Base-by-base conservation (phyloP, 352 stramenopile genomes). In the Lagenidium sp. region DNA sequence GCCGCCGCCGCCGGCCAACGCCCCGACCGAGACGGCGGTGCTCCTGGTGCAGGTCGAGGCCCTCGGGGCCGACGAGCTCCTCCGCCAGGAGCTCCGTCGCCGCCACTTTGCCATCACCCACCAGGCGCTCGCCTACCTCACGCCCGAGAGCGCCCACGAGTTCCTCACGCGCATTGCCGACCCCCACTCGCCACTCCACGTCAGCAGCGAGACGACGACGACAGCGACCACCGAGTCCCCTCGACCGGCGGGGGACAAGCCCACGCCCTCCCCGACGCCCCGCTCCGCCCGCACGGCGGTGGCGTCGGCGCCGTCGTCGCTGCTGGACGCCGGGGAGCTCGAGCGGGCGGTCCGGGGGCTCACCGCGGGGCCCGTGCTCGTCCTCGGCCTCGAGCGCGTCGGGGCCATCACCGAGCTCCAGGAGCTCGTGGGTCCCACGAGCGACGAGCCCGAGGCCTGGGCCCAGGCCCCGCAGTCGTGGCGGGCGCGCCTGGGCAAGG, bases 1-100 rank as follows among this genome's bases (percentile, higher is more conserved):
- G 4, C 28, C 16, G 6, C 16, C 36, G 23, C 8, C 55, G 7
- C n/a, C n/a, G n/a, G n/a, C n/a, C n/a, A n/a, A n/a, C n/a, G 40
- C 43, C 12, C 36, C 45, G 10, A 22, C 47, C 29, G 61, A 78
- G 38, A 53, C 63, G 3, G 64, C 53, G n/a, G 68, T 85, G 34
- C 42, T 85, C n/a, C 49, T 82, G 7, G 48, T 85, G 21, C 68
- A 79, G 35, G 49, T 62, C 21, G 72, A 85, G 26, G 68, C 68
- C 12, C 62, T 85, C 0, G 55, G 57, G 4, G 44, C 76, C 1
- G 72, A 85, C 47, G 67, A 82, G 39, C 53, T 48, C 16, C 77
- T 85, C 25, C 64, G 72, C 11, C 31, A 41, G 3, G 66, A 78
- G 46, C 63, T 85, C 18, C 63, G 68, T 31, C 50, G 60, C 10